Conservation (phyloP, 2,329 filamentous ascomycete species). For the Cadophora luteo-olivacea region DNA sequence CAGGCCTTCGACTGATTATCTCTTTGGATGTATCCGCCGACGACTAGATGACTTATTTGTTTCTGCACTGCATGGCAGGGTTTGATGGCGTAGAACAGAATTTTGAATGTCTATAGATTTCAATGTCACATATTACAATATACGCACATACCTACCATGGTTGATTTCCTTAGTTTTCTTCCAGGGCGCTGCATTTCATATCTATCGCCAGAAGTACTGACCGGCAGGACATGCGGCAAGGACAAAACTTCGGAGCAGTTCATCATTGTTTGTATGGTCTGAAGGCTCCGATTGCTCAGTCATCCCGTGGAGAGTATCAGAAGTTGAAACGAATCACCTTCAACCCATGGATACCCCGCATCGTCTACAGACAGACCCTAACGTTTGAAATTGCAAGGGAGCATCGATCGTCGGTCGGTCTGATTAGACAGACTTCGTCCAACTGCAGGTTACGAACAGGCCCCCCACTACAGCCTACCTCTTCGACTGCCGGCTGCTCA, state of each 20-base stretch:
- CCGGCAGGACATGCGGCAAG: background rate
- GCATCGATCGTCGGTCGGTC: conserved; percentile 5
- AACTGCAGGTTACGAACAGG: background rate
- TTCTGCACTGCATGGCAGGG: conserved; percentile 29
- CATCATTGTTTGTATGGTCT: background rate
- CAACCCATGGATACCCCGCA: conserved; percentile 1
- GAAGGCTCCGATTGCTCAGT: background rate
- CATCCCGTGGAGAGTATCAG: background rate
- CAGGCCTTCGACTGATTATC: conserved; percentile 43
- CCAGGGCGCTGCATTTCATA: background rate
- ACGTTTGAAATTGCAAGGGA: conserved; percentile 4
- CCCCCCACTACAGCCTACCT: background rate
- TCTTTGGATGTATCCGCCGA: conserved; percentile 38
- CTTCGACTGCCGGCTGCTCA: conserved; percentile 25
- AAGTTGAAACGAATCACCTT: background rate
- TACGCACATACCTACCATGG: conserved; percentile 25
- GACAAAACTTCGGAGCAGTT: background rate
- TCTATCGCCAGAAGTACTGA: background rate
- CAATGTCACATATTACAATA: conserved; percentile 35
- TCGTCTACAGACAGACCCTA: background rate
- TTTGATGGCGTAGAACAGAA: conserved; percentile 22
- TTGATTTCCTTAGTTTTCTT: background rate
- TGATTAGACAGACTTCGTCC: background rate
- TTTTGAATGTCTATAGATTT: conserved; percentile 38
- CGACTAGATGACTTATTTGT: conserved; percentile 37